A percentile compares a stretch with the other conserved stretches of the same genome.
These are phyloP conservation scores for Caloboletus firmus DNA, from an alignment of 1,284 basidiomycete genomes.

Conservation along the genomic window DNA sequence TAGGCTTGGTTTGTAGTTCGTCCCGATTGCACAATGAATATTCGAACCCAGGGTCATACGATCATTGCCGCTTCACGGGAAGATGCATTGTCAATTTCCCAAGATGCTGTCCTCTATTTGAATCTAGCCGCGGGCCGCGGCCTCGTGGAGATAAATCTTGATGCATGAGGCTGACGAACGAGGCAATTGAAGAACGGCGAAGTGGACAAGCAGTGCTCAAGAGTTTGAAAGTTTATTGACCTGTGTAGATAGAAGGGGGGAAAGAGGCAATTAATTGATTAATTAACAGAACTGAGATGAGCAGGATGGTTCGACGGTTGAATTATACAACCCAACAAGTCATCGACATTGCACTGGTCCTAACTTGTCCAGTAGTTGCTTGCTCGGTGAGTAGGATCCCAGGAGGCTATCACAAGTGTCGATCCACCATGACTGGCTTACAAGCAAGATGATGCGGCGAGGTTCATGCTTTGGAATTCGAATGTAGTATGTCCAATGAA, in stretches of 20 bases:
- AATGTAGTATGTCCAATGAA: slow-evolving; percentile 14
- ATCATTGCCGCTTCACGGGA: slow-evolving; percentile 1
- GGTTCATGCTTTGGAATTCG: neutral
- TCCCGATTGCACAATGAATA: neutral
- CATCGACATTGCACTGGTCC: neutral
- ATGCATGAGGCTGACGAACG: slow-evolving; percentile 7
- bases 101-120: neutral
- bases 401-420: neutral
- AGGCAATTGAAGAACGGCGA: slow-evolving; percentile 11
- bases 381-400: neutral
- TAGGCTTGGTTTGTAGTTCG: neutral
- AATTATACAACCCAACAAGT: neutral
- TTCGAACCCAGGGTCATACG: neutral
- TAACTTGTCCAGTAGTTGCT: neutral
- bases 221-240: slow-evolving; percentile 21
- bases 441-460: neutral
- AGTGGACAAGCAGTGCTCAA: slow-evolving; percentile 6
- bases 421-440: neutral
- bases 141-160: slow-evolving; percentile 18
- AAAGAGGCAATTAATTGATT: neutral
- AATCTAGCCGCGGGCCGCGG: slow-evolving; percentile 18
- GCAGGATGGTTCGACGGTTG: neutral
- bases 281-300: slow-evolving; percentile 3
- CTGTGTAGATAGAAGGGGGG: slow-evolving; percentile 4
- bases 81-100: neutral